Evolutionary conservation across 31 red algal species (phyloP).

Genomic region (Asparagopsis taxiformis): DNA sequence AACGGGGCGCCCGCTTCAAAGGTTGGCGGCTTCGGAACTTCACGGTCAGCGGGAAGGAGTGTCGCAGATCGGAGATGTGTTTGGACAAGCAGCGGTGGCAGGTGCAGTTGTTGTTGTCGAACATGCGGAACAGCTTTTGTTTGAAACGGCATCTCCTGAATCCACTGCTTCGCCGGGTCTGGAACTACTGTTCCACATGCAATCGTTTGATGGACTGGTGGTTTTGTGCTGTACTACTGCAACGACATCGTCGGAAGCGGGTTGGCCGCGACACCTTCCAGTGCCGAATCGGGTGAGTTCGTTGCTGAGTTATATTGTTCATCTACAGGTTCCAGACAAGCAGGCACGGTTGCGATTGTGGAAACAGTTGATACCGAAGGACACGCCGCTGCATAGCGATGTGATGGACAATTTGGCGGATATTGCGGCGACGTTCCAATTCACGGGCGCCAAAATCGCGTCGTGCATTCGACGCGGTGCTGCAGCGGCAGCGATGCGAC

Average conservation of each 20-base stretch:
- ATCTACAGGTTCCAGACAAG: conserved; percentile 18
- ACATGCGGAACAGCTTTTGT: conserved; percentile 59
- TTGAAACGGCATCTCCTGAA: conserved; percentile 19
- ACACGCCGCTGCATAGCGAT: conserved; percentile 34
- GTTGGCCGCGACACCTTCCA: conserved; percentile 32
- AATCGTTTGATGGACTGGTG: conserved; percentile 58
- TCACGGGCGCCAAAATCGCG: conserved; percentile 43
- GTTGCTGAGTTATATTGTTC: conserved; percentile 47
- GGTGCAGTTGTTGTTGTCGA: conserved; percentile 63
- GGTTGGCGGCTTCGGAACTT: conserved; percentile 42
- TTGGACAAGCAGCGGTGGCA: conserved; percentile 45
- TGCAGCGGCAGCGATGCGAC: conserved; percentile 50
- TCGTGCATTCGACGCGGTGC: conserved; percentile 59
- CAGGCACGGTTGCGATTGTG: conserved; percentile 39
- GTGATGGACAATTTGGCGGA: conserved; percentile 31
- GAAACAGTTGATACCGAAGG: conserved; percentile 50
- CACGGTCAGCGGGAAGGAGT: conserved; percentile 28
- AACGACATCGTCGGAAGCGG: conserved; percentile 19
- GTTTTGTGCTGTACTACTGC: conserved; percentile 49
- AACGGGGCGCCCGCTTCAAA: conserved; percentile 56
- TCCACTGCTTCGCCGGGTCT: conserved; percentile 25
- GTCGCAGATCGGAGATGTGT: conserved; percentile 38
- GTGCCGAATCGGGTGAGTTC: conserved; percentile 38
- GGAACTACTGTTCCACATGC: conserved; percentile 59
- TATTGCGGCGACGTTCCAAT: conserved; percentile 35